Evolutionary conservation across 1,284 basidiomycete genomes (phyloP).

Genomic region (Pyrrhoderma noxium): DNA sequence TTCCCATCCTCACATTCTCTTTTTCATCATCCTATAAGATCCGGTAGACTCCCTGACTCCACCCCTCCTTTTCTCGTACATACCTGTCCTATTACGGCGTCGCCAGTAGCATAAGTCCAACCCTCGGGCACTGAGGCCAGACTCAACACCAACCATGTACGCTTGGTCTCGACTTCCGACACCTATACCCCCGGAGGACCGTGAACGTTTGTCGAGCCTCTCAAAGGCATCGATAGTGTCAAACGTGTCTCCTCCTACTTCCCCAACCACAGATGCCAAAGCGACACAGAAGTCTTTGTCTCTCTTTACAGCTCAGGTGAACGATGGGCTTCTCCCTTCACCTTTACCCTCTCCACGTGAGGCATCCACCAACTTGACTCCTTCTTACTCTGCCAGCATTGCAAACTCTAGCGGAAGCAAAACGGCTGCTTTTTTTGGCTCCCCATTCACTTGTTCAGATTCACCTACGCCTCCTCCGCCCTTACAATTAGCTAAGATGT

Average conservation of each 20-base stretch:
- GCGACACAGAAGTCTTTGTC: neutral
- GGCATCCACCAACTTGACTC: neutral
- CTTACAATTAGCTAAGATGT: slow-evolving; percentile 18
- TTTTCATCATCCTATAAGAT: no score
- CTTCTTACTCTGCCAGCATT: no score
- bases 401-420: slow-evolving; percentile 15
- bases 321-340: slow-evolving; percentile 12
- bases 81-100: no score
- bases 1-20: no score
- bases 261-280: neutral
- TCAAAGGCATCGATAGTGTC: neutral
- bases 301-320: neutral
- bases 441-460: slow-evolving; percentile 32
- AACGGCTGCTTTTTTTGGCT: slow-evolving; percentile 26
- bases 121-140: no score
- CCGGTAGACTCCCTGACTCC: no score
- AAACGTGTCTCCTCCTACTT: neutral
- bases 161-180: slow-evolving; percentile 17
- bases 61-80: no score
- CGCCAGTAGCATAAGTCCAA: no score
- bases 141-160: no score
- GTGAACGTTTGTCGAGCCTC: no score
- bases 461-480: slow-evolving; percentile 25
- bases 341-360: slow-evolving; percentile 13
- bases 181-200: slow-evolving; percentile 3